Percentiles rank a stretch among this genome's conserved stretches.
Conservation (phyloP, 2,329 filamentous ascomycete genomes). For the Exophiala phaeomuriformis region DNA sequence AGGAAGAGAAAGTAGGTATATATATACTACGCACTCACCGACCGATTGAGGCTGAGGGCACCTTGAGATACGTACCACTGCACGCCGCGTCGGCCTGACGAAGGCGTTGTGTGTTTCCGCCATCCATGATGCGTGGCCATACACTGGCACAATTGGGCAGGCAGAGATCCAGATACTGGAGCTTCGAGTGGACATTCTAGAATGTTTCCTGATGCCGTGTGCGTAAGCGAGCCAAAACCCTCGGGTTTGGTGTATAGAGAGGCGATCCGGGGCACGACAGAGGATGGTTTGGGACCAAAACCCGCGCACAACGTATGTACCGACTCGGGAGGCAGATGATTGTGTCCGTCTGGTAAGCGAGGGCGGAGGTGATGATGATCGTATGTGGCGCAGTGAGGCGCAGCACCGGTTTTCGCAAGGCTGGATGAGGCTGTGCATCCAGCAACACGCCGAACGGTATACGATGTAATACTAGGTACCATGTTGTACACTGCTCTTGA, state of each 20-base stretch:
- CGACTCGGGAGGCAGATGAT: too few relatives aligned
- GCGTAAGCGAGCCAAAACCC: neutral
- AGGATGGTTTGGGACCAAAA: too few relatives aligned
- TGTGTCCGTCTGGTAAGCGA: neutral
- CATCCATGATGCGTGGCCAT: neutral
- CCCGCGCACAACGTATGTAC: too few relatives aligned
- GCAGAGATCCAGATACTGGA: too few relatives aligned
- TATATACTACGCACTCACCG: neutral
- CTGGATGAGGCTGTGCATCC: conserved; percentile 8
- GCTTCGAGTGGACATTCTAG: neutral
- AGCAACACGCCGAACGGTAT: neutral
- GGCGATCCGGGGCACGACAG: too few relatives aligned
- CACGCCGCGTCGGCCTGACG: neutral
- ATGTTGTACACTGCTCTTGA: too few relatives aligned
- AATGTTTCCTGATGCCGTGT: conserved; percentile 3
- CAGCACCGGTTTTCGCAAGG: neutral
- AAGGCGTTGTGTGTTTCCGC: neutral
- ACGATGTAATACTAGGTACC: too few relatives aligned
- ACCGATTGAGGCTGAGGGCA: neutral
- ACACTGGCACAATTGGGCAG: neutral
- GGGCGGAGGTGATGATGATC: conserved; percentile 1
- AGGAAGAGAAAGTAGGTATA: neutral
- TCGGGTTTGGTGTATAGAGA: too few relatives aligned
- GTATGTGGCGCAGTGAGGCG: conserved; percentile 1
- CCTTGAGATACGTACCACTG: neutral